Evolutionary conservation across 371 early-diverging fungal genomes (phyloP).

Genomic region (Dinochytrium kinnereticum): DNA sequence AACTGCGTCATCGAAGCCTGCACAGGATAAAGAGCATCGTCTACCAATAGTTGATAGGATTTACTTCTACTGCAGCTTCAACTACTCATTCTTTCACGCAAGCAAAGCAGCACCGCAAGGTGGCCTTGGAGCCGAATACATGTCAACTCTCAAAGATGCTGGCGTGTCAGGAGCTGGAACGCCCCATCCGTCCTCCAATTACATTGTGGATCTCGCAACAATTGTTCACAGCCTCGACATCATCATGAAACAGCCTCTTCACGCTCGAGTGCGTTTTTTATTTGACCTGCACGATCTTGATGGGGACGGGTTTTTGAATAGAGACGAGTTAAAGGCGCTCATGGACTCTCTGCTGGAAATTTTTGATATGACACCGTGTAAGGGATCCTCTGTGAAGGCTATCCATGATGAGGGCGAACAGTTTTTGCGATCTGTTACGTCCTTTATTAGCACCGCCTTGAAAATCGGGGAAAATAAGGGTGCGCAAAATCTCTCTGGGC

Average conservation of each 20-base stretch:
- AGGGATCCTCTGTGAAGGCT: background rate
- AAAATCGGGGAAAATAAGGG: slow-evolving; percentile 54
- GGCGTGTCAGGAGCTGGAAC: background rate
- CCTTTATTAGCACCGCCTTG: slow-evolving; percentile 56
- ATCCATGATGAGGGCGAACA: slow-evolving; percentile 48
- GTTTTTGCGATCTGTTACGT: slow-evolving; percentile 56
- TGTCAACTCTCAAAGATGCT: slow-evolving; percentile 1
- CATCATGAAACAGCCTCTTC: slow-evolving; percentile 57
- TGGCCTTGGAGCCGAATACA: slow-evolving; percentile 38
- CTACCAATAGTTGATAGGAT: slow-evolving; percentile 52
- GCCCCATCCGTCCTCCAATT: slow-evolving; percentile 18
- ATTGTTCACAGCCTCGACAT: slow-evolving; percentile 56
- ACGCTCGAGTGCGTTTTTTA: slow-evolving; percentile 53
- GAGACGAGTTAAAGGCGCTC: slow-evolving; percentile 54
- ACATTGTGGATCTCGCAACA: slow-evolving; percentile 58
- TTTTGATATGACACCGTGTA: slow-evolving; percentile 39
- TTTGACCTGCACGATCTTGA: slow-evolving; percentile 60
- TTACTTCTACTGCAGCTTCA: slow-evolving; percentile 58
- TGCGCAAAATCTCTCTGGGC: background rate
- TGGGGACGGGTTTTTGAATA: slow-evolving; percentile 54
- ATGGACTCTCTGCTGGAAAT: slow-evolving; percentile 59
- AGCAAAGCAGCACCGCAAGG: slow-evolving; percentile 36
- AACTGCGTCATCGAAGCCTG: background rate
- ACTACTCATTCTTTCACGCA: slow-evolving; percentile 54
- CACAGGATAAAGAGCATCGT: slow-evolving; percentile 29